Percentiles rank a stretch among this genome's conserved stretches.
Evolutionary conservation across 768 basidiomycete species (phyloP).

Genomic region (Gautieria morchelliformis): DNA sequence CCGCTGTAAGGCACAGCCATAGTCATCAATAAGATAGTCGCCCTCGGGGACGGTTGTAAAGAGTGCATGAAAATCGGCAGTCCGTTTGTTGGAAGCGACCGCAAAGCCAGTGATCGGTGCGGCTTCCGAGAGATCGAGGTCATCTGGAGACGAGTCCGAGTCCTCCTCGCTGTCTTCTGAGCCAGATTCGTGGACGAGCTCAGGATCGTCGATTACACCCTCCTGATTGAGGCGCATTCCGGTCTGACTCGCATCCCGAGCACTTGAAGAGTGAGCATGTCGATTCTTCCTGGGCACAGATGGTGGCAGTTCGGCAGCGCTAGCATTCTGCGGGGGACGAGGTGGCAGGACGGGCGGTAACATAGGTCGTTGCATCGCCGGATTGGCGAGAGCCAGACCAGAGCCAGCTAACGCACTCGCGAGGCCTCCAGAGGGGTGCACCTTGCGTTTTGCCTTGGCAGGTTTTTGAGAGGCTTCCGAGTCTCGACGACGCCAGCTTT

Average conservation of each 20-base stretch:
- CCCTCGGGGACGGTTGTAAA: slow-evolving; percentile 87
- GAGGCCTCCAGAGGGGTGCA: slow-evolving; percentile 28
- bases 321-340: slow-evolving; percentile 27
- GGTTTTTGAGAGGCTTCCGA: not conserved
- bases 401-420: slow-evolving; percentile 60
- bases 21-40: slow-evolving; percentile 98
- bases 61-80: slow-evolving; percentile 91
- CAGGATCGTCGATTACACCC: not conserved
- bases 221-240: not conserved
- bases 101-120: slow-evolving; percentile 95
- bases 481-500: slow-evolving; percentile 3
- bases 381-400: slow-evolving; percentile 49
- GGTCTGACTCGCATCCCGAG: not conserved
- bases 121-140: slow-evolving; percentile 43
- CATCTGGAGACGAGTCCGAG: slow-evolving; percentile 23
- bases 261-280: not conserved
- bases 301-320: slow-evolving; percentile 10
- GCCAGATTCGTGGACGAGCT: not conserved
- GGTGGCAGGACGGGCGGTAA: slow-evolving; percentile 12
- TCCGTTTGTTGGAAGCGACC: slow-evolving; percentile 89
- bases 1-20: slow-evolving; percentile 92
- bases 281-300: not conserved
- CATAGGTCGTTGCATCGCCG: not conserved
- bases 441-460: not conserved
- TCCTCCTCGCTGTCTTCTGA: slow-evolving; percentile 25